Conservation (phyloP, 495 filamentous ascomycete species). For the Penicillium longicatenatum region DNA sequence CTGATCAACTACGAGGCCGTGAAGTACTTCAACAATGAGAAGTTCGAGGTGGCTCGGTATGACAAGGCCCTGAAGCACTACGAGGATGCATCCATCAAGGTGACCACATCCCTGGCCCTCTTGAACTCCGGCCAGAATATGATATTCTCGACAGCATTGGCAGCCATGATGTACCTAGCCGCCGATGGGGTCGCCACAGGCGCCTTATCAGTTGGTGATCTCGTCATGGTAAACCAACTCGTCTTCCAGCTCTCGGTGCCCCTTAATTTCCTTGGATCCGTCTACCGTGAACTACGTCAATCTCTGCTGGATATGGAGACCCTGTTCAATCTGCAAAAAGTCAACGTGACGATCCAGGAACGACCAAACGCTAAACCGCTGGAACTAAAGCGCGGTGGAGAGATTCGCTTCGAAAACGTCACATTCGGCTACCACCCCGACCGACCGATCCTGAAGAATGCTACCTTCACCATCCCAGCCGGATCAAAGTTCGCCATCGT, state of each 20-base stretch:
- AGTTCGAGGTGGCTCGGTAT: slow-evolving; percentile 88
- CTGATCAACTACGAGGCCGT: slow-evolving; percentile 98
- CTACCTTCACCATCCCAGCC: slow-evolving; percentile 86
- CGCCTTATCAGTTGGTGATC: slow-evolving; percentile 84
- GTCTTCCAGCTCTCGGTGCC: slow-evolving; percentile 97
- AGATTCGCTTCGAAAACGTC: slow-evolving; percentile 93
- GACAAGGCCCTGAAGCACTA: slow-evolving; percentile 84
- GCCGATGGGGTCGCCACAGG: slow-evolving; percentile 84
- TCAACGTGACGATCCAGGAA: slow-evolving; percentile 87
- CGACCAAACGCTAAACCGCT: slow-evolving; percentile 70
- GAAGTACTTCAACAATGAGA: slow-evolving; percentile 99
- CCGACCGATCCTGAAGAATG: slow-evolving; percentile 82
- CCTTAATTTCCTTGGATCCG: slow-evolving; percentile 92
- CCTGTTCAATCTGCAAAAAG: slow-evolving; percentile 97
- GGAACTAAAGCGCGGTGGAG: slow-evolving; percentile 71
- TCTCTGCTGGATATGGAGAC: slow-evolving; percentile 98
- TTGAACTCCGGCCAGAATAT: slow-evolving; percentile 98
- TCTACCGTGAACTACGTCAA: slow-evolving; percentile 94
- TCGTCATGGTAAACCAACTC: slow-evolving; percentile 98
- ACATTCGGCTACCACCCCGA: slow-evolving; percentile 90
- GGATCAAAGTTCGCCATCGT: slow-evolving; percentile 96
- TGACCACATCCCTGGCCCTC: slow-evolving; percentile 87
- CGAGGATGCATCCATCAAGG: slow-evolving; percentile 93
- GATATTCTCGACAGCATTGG: slow-evolving; percentile 93
- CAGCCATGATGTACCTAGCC: slow-evolving; percentile 97